These are phyloP conservation scores for Globisporangium okanoganense DNA, from an alignment of 352 stramenopile species.

Conservation along the genomic window DNA sequence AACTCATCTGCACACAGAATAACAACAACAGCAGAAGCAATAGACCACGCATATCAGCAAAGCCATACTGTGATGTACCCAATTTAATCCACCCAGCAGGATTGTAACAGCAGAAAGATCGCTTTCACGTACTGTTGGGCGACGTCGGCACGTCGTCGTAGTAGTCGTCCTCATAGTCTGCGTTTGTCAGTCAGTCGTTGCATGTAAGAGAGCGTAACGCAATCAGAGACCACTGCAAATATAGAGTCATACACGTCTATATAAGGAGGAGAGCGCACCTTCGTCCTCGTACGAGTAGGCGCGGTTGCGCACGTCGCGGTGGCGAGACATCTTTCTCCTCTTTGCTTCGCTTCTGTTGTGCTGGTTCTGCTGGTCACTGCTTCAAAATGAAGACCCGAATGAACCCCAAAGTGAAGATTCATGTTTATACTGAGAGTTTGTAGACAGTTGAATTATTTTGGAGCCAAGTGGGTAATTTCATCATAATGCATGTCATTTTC, in stretches of 20 bases:
- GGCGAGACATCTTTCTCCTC: slow-evolving; percentile 58
- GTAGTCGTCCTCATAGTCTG: slow-evolving; percentile 78
- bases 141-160: slow-evolving; percentile 58
- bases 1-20: slow-evolving; percentile 48
- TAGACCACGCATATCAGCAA: background rate
- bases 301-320: slow-evolving; percentile 84
- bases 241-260: background rate
- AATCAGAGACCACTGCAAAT: background rate
- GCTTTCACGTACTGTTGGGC: slow-evolving; percentile 45
- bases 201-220: background rate
- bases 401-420: background rate
- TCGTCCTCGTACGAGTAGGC: slow-evolving; percentile 89
- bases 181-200: background rate
- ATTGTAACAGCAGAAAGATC: background rate
- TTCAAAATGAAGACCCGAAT: slow-evolving; percentile 7
- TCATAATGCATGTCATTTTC: too few species aligned
- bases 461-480: too few species aligned
- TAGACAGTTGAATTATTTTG: background rate
- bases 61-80: background rate
- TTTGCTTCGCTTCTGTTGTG: background rate
- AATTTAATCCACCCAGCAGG: background rate
- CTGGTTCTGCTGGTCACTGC: background rate
- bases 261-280: slow-evolving; percentile 27
- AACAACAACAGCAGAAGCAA: background rate
- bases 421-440: background rate